phyloP scores from a whole-genome alignment of 805 yeast genomes.

The Starmerella sp. region DNA sequence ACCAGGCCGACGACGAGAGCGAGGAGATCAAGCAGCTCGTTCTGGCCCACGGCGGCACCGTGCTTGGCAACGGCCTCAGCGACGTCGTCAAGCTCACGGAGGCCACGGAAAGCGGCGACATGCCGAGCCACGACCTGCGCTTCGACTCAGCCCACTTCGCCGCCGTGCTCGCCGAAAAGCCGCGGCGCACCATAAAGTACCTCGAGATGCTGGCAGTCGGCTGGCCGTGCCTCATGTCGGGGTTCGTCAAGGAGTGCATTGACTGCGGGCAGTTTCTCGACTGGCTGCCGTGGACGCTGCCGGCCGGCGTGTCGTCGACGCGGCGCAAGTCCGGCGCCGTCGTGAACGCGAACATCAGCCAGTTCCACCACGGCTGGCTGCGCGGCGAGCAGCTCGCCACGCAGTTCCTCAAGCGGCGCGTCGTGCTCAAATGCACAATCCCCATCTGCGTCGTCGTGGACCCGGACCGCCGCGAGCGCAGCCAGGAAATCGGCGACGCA shows the following conservation, averaged over 20 bases:
- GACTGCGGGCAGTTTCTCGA: conserved; percentile 27
- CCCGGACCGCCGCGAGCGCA: not conserved
- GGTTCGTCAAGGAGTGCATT: conserved; percentile 28
- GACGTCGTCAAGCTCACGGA: conserved; percentile 1
- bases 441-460: conserved; percentile 20
- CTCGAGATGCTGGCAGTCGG: conserved; percentile 67
- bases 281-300: conserved; percentile 50
- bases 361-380: conserved; percentile 22
- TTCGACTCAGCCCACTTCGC: conserved; percentile 38
- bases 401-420: conserved; percentile 24
- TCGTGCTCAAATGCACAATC: conserved; percentile 11
- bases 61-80: conserved; percentile 5
- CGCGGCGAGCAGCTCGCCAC: conserved; percentile 14
- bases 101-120: not conserved
- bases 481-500: not conserved
- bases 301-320: conserved; percentile 56
- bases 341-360: conserved; percentile 20
- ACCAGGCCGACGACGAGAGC: conserved; percentile 1
- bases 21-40: not conserved
- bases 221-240: conserved; percentile 72
- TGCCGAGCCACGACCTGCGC: conserved; percentile 1
- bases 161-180: conserved; percentile 50
- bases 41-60: conserved; percentile 5
- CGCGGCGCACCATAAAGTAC: conserved; percentile 61
- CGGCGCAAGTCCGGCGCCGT: conserved; percentile 25